Evolutionary conservation across 2,329 filamentous ascomycete species (phyloP).

Genomic region (Fusarium sublunatum): DNA sequence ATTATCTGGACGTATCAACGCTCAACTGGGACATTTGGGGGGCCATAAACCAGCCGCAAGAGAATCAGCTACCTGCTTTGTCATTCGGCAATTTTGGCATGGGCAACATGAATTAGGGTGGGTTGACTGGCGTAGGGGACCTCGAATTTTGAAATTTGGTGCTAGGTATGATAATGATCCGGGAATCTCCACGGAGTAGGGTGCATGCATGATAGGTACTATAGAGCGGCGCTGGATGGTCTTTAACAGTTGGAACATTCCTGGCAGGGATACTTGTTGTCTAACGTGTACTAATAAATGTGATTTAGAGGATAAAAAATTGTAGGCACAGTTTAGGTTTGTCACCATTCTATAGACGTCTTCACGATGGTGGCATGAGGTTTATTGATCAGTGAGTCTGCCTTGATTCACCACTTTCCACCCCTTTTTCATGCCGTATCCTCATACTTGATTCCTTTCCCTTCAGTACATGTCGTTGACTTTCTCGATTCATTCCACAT

Average conservation of each 20-base stretch:
- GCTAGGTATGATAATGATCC: conserved; percentile 19
- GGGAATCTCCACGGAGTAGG: conserved; percentile 40
- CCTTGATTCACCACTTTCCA: no score
- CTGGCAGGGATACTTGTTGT: conserved; percentile 11
- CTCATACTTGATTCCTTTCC: no score
- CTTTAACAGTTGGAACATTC: conserved; percentile 19
- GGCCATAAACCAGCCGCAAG: conserved; percentile 42
- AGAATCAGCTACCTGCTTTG: conserved; percentile 47
- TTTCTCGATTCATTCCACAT: background rate
- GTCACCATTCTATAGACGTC: no score
- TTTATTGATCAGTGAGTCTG: background rate
- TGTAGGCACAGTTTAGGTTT: no score
- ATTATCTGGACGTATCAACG: conserved; percentile 57
- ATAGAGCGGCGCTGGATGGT: conserved; percentile 39
- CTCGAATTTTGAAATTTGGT: conserved; percentile 11
- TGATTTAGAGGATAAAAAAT: background rate
- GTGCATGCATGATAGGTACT: conserved; percentile 26
- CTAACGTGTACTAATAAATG: conserved; percentile 23
- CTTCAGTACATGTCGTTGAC: no score
- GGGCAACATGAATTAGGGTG: conserved; percentile 38
- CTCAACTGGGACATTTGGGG: conserved; percentile 62
- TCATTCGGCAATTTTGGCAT: conserved; percentile 50
- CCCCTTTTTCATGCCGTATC: no score
- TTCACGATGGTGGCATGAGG: no score
- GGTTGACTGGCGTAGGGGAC: conserved; percentile 5